Percentiles rank a stretch among this genome's conserved stretches.
phyloP scores from a whole-genome alignment of 2,329 filamentous ascomycete genomes.

The Alternaria hordeiaustralica region DNA sequence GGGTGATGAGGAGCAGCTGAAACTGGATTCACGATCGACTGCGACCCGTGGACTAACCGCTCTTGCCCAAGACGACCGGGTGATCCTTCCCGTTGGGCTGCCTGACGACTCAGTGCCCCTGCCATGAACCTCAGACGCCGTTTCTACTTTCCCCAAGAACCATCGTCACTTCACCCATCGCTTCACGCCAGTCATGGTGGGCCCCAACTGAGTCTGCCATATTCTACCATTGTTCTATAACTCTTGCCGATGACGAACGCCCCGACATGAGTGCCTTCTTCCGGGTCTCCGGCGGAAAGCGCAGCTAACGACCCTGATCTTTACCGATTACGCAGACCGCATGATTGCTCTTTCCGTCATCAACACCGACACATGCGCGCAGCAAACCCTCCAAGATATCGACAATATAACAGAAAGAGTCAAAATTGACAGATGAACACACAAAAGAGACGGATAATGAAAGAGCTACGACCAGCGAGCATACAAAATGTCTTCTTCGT shows the following conservation, averaged over 20 bases:
- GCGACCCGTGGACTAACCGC: background rate
- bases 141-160: background rate
- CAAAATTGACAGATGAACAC: background rate
- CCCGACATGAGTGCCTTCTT: background rate
- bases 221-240: background rate
- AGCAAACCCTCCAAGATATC: background rate
- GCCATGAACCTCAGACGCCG: background rate
- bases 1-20: background rate
- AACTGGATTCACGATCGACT: background rate
- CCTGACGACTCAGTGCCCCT: background rate
- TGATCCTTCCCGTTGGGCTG: slow-evolving; percentile 1
- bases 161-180: background rate
- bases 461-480: background rate
- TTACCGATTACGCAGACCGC: background rate
- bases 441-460: background rate
- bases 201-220: background rate
- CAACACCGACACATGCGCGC: background rate
- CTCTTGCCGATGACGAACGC: background rate
- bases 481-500: background rate
- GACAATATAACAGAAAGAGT: background rate
- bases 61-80: background rate
- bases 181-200: background rate
- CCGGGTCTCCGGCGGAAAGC: background rate
- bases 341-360: background rate
- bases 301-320: background rate